Evolutionary conservation across 495 filamentous ascomycete genomes (phyloP).

Genomic region (Chaetomium fimeti): DNA sequence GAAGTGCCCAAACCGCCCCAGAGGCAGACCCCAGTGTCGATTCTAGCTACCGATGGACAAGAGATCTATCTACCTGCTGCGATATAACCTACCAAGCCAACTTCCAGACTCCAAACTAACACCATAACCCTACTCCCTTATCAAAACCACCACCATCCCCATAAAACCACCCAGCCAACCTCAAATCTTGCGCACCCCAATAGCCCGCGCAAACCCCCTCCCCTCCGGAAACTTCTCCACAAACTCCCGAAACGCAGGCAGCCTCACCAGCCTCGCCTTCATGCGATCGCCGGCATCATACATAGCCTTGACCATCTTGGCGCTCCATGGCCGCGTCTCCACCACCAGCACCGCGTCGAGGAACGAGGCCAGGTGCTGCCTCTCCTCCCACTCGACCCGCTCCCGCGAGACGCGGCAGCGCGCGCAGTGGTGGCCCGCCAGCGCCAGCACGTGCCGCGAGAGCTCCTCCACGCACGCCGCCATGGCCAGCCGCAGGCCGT

Average conservation of each 20-base stretch:
- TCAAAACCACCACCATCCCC: not conserved
- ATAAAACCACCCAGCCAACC: not conserved
- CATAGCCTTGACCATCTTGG: conserved; percentile 16
- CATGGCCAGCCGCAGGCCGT: not conserved
- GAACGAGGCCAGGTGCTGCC: conserved; percentile 10
- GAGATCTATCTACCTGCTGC: not conserved
- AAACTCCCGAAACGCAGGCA: conserved; percentile 1
- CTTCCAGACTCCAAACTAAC: not conserved
- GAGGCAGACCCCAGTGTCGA: not conserved
- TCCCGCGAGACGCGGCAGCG: not conserved
- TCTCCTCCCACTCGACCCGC: not conserved
- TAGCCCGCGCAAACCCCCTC: conserved; percentile 6
- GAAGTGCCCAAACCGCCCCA: not conserved
- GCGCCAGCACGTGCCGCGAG: not conserved
- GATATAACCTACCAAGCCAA: not conserved
- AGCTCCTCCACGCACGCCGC: conserved; percentile 3
- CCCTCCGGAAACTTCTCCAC: conserved; percentile 1
- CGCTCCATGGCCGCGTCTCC: conserved; percentile 15
- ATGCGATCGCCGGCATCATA: conserved; percentile 17
- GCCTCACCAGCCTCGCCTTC: not conserved
- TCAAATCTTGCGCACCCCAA: conserved; percentile 1
- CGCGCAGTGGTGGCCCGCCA: not conserved
- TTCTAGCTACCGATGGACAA: not conserved
- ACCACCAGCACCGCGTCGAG: conserved; percentile 7
- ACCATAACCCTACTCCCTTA: not conserved